Percentiles rank a stretch among this genome's conserved stretches.
phyloP scores from a whole-genome alignment of 2,329 filamentous ascomycete species.

The Cylindrodendrum hubeiense region DNA sequence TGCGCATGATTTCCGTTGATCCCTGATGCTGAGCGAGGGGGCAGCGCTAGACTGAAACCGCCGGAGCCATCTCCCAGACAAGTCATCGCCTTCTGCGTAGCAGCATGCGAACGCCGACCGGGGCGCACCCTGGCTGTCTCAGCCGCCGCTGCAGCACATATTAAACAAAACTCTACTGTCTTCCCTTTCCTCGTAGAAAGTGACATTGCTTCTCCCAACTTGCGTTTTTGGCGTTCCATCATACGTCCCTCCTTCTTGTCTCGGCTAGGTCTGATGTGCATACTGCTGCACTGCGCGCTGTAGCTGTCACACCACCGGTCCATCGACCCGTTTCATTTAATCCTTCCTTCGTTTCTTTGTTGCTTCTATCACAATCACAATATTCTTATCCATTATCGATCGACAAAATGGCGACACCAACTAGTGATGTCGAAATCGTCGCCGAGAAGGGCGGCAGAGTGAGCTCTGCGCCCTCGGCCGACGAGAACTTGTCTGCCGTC shows the following conservation, averaged over 20 bases:
- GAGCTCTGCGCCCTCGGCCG: constrained; percentile 22
- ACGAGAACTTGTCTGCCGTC: constrained; percentile 23
- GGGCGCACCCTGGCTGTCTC: constrained; percentile 4
- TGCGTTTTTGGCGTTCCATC: background rate
- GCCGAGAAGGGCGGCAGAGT: constrained; percentile 32
- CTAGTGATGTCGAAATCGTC: constrained; percentile 25
- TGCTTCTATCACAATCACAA: background rate
- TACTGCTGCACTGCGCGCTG: constrained; percentile 14
- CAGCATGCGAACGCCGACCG: constrained; percentile 18
- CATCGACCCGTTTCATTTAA: constrained; percentile 7
- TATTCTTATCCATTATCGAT: background rate
- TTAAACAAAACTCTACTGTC: constrained; percentile 31
- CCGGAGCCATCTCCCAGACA: background rate
- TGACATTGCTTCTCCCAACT: background rate
- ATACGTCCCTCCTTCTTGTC: background rate
- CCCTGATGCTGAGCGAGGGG: constrained; percentile 1
- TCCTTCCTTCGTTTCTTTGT: constrained; percentile 4
- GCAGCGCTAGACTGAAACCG: constrained; percentile 17
- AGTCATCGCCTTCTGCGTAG: constrained; percentile 6
- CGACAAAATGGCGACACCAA: constrained; percentile 21
- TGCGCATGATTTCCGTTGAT: constrained; percentile 20
- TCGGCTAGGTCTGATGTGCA: constrained; percentile 13
- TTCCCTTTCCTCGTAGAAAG: background rate
- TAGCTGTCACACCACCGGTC: constrained; percentile 21
- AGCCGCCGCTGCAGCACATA: background rate